Percentiles rank a stretch among this genome's conserved stretches.
Evolutionary conservation across 176 grass and related monocot species (phyloP).

Genomic region (Oryza meyeriana): DNA sequence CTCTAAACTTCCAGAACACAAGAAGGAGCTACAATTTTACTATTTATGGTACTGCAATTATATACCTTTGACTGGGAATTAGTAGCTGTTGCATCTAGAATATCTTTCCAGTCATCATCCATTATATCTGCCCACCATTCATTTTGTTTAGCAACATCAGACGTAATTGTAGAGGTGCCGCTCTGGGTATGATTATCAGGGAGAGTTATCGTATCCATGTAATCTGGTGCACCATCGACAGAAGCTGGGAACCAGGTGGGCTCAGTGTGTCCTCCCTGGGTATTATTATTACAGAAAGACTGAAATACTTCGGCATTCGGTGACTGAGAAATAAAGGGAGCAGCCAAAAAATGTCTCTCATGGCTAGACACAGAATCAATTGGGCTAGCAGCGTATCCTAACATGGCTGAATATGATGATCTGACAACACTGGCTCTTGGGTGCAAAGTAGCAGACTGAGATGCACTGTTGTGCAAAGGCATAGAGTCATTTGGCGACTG

Average conservation of each 20-base stretch:
- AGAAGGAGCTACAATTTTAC: slow-evolving; percentile 8
- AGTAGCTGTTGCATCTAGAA: slow-evolving; percentile 50
- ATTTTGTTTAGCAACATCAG: slow-evolving; percentile 64
- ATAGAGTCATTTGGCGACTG: slow-evolving; percentile 34
- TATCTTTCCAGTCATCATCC: slow-evolving; percentile 90
- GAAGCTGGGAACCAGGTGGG: slow-evolving; percentile 43
- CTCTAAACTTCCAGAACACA: slow-evolving; percentile 22
- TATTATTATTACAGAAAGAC: slow-evolving; percentile 39
- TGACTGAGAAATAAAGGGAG: slow-evolving; percentile 55
- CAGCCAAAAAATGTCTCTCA: slow-evolving; percentile 35
- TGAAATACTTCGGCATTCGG: slow-evolving; percentile 33
- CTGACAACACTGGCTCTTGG: slow-evolving; percentile 31
- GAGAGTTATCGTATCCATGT: slow-evolving; percentile 38
- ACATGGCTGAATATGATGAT: slow-evolving; percentile 40
- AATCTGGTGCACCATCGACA: slow-evolving; percentile 38
- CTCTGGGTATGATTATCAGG: slow-evolving; percentile 36
- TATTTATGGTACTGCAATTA: slow-evolving; percentile 2
- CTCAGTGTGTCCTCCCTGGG: slow-evolving; percentile 42
- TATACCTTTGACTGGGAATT: slow-evolving; percentile 69
- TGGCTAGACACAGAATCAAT: slow-evolving; percentile 35
- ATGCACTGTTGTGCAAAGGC: slow-evolving; percentile 15
- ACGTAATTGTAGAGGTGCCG: slow-evolving; percentile 29
- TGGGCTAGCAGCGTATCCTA: slow-evolving; percentile 35
- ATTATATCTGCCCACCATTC: slow-evolving; percentile 81
- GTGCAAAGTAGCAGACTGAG: slow-evolving; percentile 26